A percentile compares a stretch with the other conserved stretches of the same genome.
phyloP scores from a whole-genome alignment of 371 early-diverging fungal genomes.

The Fennellomyces sp. region DNA sequence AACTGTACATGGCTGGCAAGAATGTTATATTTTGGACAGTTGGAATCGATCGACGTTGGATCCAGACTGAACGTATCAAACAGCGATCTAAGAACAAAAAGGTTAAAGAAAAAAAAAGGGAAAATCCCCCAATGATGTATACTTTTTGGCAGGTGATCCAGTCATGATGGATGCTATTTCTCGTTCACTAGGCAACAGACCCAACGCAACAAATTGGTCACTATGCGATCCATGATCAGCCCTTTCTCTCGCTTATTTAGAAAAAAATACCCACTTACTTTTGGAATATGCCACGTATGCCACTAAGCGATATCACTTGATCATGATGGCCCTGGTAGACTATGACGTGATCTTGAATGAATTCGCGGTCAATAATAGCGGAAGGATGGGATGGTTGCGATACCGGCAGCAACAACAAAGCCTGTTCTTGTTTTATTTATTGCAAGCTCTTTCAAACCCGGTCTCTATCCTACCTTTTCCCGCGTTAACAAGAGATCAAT shows the following conservation, averaged over 20 bases:
- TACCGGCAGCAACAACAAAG: conserved; percentile 43
- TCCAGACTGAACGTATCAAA: conserved; percentile 60
- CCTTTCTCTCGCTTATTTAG: background rate
- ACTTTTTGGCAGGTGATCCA: conserved; percentile 24
- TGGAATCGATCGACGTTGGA: conserved; percentile 75
- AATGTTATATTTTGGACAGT: conserved; percentile 44
- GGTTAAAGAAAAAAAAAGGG: background rate
- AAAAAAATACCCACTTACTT: conserved; percentile 22
- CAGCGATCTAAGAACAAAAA: conserved; percentile 15
- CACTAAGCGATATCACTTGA: conserved; percentile 41
- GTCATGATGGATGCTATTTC: conserved; percentile 18
- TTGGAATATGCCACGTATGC: conserved; percentile 47
- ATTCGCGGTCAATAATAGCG: conserved; percentile 46
- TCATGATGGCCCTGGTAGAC: conserved; percentile 27
- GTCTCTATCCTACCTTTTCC: conserved; percentile 27
- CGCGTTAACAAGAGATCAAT: conserved; percentile 26
- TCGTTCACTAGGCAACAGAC: conserved; percentile 26
- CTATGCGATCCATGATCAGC: conserved; percentile 9
- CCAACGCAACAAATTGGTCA: conserved; percentile 37
- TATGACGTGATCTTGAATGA: conserved; percentile 52
- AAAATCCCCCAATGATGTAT: background rate
- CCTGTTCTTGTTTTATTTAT: conserved; percentile 17
- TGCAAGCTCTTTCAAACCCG: background rate
- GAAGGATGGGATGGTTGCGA: conserved; percentile 49
- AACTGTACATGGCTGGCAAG: conserved; percentile 52